These are phyloP conservation scores for Liriodendron chinense DNA, from an alignment of 164 flowering plant species.

Conservation along the genomic window DNA sequence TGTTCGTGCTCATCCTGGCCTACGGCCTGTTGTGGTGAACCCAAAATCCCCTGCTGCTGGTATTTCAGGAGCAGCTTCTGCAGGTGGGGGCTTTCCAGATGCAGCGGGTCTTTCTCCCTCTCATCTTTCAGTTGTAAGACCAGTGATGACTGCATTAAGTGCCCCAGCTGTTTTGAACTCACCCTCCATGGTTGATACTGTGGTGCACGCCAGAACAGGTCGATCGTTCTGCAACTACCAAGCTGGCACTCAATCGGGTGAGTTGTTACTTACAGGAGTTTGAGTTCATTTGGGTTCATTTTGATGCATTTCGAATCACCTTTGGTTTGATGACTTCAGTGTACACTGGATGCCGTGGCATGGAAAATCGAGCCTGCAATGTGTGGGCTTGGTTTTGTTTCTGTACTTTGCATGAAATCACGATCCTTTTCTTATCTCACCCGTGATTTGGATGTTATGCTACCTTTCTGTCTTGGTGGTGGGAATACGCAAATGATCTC, in stretches of 20 bases:
- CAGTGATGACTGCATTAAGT: slow-evolving; percentile 3
- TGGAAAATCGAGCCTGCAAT: not conserved
- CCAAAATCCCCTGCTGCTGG: slow-evolving; percentile 14
- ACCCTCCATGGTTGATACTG: not conserved
- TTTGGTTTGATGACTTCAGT: not conserved
- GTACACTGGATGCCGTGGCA: not conserved
- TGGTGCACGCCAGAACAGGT: not conserved
- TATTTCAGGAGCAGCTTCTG: slow-evolving; percentile 13
- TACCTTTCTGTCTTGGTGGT: not conserved
- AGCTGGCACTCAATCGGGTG: slow-evolving; percentile 22
- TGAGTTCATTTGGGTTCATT: not conserved
- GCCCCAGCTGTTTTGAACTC: not conserved
- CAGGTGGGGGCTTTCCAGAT: slow-evolving; percentile 12
- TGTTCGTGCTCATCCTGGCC: slow-evolving; percentile 6
- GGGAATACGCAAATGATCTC: not conserved
- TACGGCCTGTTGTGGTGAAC: slow-evolving; percentile 25
- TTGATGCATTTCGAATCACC: not conserved
- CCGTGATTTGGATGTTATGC: too few species aligned
- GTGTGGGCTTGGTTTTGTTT: not conserved
- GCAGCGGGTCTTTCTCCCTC: slow-evolving; percentile 1
- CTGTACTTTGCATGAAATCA: not conserved
- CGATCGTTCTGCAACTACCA: slow-evolving; percentile 12
- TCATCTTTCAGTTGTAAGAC: slow-evolving; percentile 14
- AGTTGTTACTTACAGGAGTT: not conserved
- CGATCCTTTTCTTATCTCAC: not conserved